phyloP scores from a whole-genome alignment of 768 basidiomycete genomes.

The Sporobolomyces phaffii region DNA sequence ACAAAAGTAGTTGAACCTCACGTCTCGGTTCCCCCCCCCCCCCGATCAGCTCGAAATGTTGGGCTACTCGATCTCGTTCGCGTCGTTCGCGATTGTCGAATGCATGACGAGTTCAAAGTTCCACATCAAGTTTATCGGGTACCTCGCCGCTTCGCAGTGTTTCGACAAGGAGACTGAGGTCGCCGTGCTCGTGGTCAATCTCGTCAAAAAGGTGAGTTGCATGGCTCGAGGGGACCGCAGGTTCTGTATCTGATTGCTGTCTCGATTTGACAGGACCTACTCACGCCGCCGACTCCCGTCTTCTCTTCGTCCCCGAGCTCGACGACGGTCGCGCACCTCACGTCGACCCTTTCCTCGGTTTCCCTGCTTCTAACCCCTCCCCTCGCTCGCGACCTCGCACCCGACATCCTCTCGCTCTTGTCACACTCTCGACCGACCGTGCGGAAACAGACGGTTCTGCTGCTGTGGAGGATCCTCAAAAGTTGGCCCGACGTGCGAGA shows the following conservation, averaged over 20 bases:
- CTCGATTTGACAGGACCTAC: constrained; percentile 57
- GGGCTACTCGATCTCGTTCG: constrained; percentile 81
- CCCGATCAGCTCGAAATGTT: constrained; percentile 85
- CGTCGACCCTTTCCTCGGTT: constrained; percentile 45
- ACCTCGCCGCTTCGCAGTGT: constrained; percentile 84
- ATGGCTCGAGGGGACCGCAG: no score
- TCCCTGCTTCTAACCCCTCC: constrained; percentile 65
- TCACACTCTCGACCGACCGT: constrained; percentile 83
- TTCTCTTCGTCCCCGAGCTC: constrained; percentile 29
- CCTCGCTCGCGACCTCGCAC: constrained; percentile 81
- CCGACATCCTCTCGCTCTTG: constrained; percentile 76
- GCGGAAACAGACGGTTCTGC: constrained; percentile 81
- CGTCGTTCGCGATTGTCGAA: constrained; percentile 93
- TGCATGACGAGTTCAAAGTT: constrained; percentile 90
- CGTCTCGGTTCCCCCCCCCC: constrained; percentile 18
- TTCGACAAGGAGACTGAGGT: constrained; percentile 94
- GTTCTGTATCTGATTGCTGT: no score
- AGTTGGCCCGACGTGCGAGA: constrained; percentile 74
- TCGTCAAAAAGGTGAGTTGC: constrained; percentile 83
- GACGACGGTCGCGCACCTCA: constrained; percentile 39
- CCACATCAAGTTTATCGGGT: constrained; percentile 91
- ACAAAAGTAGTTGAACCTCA: no score
- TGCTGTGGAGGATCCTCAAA: constrained; percentile 69
- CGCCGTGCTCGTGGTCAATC: constrained; percentile 91
- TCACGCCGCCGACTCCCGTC: constrained; percentile 19